Evolutionary conservation across 2,329 filamentous ascomycete species (phyloP).

Genomic region (Diaporthe sp.): DNA sequence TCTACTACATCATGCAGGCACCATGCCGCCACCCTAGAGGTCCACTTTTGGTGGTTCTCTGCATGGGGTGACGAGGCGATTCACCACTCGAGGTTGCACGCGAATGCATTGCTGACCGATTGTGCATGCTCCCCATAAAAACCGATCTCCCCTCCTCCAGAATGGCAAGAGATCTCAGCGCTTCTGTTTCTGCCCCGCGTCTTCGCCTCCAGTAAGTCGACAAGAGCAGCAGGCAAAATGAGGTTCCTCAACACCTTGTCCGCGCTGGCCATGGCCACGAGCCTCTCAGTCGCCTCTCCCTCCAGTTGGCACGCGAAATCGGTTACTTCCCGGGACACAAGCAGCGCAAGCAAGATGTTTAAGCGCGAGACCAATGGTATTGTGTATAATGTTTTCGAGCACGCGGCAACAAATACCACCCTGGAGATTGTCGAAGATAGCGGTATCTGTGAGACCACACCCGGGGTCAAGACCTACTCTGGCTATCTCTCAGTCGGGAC

Average conservation of each 20-base stretch:
- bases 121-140: not conserved
- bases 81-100: not conserved
- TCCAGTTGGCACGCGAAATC: not conserved
- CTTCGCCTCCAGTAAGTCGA: not conserved
- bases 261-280: not conserved
- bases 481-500: slow-evolving; percentile 33
- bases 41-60: slow-evolving; percentile 4
- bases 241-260: not conserved
- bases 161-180: not conserved
- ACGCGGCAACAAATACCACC: slow-evolving; percentile 8
- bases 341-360: slow-evolving; percentile 10
- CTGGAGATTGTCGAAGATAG: slow-evolving; percentile 21
- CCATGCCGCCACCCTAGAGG: not conserved
- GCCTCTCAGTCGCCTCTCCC: not conserved
- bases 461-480: slow-evolving; percentile 33
- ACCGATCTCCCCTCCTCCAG: not conserved
- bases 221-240: slow-evolving; percentile 18
- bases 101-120: not conserved
- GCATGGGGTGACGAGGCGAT: slow-evolving; percentile 14
- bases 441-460: slow-evolving; percentile 35
- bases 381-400: slow-evolving; percentile 29
- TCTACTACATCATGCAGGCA: not conserved
- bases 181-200: not conserved
- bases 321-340: not conserved
- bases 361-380: slow-evolving; percentile 33